A percentile compares a stretch with the other conserved stretches of the same genome.
phyloP scores from a whole-genome alignment of 768 basidiomycete species.

The Suillus weaverae region DNA sequence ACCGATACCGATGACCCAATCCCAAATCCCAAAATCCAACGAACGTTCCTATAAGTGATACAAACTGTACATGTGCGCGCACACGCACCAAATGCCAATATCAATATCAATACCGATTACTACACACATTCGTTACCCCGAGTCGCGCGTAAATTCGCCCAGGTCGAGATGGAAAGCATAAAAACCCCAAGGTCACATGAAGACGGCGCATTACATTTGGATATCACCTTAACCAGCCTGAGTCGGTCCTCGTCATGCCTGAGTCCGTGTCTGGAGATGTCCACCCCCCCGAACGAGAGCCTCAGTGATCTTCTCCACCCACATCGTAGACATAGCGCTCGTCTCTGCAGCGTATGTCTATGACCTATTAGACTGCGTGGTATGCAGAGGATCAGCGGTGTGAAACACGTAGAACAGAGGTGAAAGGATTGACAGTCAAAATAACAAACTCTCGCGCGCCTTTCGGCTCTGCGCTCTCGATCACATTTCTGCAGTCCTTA shows the following conservation, averaged over 20 bases:
- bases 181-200: not conserved
- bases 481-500: slow-evolving; percentile 45
- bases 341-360: slow-evolving; percentile 44
- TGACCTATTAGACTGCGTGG: slow-evolving; percentile 45
- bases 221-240: not conserved
- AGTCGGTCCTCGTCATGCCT: not conserved
- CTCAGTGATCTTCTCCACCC: slow-evolving; percentile 42
- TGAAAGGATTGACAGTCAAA: slow-evolving; percentile 48
- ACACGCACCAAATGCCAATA: not conserved
- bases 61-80: not conserved
- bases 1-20: too few relatives aligned
- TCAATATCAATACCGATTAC: not conserved
- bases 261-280: not conserved
- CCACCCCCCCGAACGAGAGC: slow-evolving; percentile 15
- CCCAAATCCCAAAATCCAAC: too few relatives aligned
- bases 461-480: slow-evolving; percentile 51
- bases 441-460: slow-evolving; percentile 61
- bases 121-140: not conserved
- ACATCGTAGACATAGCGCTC: slow-evolving; percentile 32
- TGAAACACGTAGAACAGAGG: not conserved
- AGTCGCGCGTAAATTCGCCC: not conserved
- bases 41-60: too few relatives aligned
- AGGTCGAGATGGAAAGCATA: not conserved
- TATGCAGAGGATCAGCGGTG: not conserved
- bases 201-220: not conserved